A percentile compares a stretch with the other conserved stretches of the same genome.
phyloP scores from a whole-genome alignment of 2,329 filamentous ascomycete species.

The Nothopassalora personata region DNA sequence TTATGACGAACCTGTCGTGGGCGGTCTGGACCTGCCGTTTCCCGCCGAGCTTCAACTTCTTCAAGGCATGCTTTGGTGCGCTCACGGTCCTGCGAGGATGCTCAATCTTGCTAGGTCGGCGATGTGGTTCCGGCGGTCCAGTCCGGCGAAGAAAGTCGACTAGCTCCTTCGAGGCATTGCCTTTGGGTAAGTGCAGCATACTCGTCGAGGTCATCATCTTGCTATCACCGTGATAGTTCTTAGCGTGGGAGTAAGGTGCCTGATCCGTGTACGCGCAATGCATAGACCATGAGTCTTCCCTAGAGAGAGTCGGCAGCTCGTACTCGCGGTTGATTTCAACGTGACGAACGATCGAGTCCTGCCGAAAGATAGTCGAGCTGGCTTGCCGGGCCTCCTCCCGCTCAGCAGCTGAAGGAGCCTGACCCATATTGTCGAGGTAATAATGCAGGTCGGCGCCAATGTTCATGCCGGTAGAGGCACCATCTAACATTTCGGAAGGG shows the following conservation, averaged over 20 bases:
- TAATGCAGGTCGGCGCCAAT: slow-evolving; percentile 19
- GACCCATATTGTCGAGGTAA: slow-evolving; percentile 28
- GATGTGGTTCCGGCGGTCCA: slow-evolving; percentile 30
- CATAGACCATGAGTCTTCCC: slow-evolving; percentile 26
- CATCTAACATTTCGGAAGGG: slow-evolving; percentile 24
- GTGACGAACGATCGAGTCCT: slow-evolving; percentile 26
- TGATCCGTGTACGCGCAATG: slow-evolving; percentile 28
- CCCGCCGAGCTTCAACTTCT: slow-evolving; percentile 24
- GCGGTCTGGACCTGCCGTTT: slow-evolving; percentile 16
- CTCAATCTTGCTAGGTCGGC: slow-evolving; percentile 27
- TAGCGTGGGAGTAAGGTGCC: slow-evolving; percentile 19
- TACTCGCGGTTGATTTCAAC: slow-evolving; percentile 17
- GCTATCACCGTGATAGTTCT: slow-evolving; percentile 13
- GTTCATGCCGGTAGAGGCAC: slow-evolving; percentile 20
- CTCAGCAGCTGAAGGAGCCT: slow-evolving; percentile 19
- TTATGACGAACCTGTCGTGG: slow-evolving; percentile 20
- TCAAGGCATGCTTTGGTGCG: slow-evolving; percentile 29
- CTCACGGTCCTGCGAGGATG: slow-evolving; percentile 23
- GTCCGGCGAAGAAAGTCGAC: slow-evolving; percentile 37
- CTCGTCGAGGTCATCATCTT: slow-evolving; percentile 32
- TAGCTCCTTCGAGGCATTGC: slow-evolving; percentile 32
- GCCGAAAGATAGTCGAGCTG: slow-evolving; percentile 23
- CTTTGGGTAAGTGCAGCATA: slow-evolving; percentile 24
- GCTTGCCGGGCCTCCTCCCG: slow-evolving; percentile 21
- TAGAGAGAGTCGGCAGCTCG: slow-evolving; percentile 9